Percentiles rank a stretch among this genome's conserved stretches.
Conservation (phyloP, 306 rosid genomes). For the Cucurbita pepo region DNA sequence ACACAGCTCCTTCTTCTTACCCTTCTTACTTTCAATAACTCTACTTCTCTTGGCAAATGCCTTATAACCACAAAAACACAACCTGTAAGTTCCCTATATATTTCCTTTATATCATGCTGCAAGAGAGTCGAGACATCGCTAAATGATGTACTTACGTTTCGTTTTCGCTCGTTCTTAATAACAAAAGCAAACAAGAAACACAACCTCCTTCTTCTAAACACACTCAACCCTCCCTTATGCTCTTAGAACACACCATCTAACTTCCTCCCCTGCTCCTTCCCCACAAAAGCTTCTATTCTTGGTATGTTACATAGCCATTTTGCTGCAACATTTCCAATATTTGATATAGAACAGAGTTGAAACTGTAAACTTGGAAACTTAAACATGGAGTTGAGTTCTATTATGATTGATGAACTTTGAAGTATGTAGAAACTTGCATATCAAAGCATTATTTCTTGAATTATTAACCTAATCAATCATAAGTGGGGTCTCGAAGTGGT, state of each 20-base stretch:
- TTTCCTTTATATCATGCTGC: neutral
- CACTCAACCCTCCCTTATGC: neutral
- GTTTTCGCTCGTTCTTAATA: neutral
- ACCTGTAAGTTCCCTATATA: neutral
- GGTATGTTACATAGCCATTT: neutral
- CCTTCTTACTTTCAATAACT: slow-evolving; percentile 28
- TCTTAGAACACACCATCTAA: neutral
- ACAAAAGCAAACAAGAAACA: neutral
- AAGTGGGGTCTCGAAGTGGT: neutral
- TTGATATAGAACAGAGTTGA: neutral
- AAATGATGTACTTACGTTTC: neutral
- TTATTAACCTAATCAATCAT: neutral
- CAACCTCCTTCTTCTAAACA: neutral
- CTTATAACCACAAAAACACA: slow-evolving; percentile 24
- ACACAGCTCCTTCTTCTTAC: slow-evolving; percentile 76
- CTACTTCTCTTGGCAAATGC: slow-evolving; percentile 65
- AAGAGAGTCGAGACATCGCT: neutral
- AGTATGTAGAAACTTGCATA: neutral
- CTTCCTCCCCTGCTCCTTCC: neutral
- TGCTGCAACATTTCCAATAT: neutral
- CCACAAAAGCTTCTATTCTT: neutral
- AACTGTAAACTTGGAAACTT: neutral
- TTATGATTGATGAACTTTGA: too few relatives aligned
- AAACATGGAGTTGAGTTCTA: neutral
- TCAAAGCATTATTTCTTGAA: neutral